Evolutionary conservation across 1,284 basidiomycete genomes (phyloP), one percentile per base, ranked within the genome.

Genomic region (Cutaneotrichosporon daszewskae): DNA sequence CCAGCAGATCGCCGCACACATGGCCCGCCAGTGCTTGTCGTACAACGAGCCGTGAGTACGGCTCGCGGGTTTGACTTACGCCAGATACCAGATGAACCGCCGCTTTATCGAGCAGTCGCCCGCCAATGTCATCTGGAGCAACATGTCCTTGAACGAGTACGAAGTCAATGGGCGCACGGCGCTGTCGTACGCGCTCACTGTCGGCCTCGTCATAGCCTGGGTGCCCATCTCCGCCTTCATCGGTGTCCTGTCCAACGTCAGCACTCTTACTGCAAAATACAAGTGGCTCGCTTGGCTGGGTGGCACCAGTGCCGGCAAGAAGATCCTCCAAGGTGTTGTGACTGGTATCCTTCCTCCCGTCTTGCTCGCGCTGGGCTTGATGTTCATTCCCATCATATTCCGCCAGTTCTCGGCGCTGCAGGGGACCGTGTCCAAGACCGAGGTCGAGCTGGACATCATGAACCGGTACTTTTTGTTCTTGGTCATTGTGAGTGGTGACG

Each of bases 381-480:
- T 80, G 45, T 53, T 87, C 14, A 66, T 88, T n/a, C 85, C 85
- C 1, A 72, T 79, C 47, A 72, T 87, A 37, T 71, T 88, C 18
- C 74, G 79, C 51, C 74, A 74, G 24, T 64, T 85, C 17, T 79
- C 83, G 13, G 78, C 77, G 63, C 81, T 84, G 55, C 79, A 85
- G 61, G 84, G 84, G 42, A 81, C 83, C 25, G 84, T 84, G 0
- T 79, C 82, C 35, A 76, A 77, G 51, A 85, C 82, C 2, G 74
- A 79, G 18, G 79, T 88, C 20, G 84, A 85, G 50, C 75, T 86
- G 31, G 81, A 79, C 50, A 76, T 87, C 29, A 87, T 86, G 76
- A 78, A 76, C 11, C 78, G 85, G 12, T 87, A 82, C 66, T 86
- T 82, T 62, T 66, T 83, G 48, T 86, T 87, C 73, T 74, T 84